Conservation (phyloP, 2,329 filamentous ascomycete genomes). For the Monosporascus sp. region DNA sequence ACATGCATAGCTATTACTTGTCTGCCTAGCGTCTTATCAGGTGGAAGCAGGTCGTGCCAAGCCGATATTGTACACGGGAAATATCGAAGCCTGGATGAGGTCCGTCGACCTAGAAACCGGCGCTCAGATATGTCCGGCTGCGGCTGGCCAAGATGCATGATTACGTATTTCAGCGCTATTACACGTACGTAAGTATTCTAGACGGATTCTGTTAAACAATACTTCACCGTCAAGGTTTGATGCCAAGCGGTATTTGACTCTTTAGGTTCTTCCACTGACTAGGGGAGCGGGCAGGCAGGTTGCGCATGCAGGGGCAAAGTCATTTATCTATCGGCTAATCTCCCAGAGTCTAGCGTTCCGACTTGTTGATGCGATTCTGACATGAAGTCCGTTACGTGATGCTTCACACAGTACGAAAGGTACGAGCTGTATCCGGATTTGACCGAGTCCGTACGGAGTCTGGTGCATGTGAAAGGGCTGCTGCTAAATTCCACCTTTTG, state of each 20-base stretch:
- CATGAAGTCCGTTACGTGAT: no score
- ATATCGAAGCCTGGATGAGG: not conserved
- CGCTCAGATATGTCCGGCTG: not conserved
- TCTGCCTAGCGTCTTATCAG: not conserved
- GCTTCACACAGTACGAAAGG: no score
- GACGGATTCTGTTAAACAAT: not conserved
- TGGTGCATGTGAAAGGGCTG: no score
- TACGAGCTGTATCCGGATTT: no score
- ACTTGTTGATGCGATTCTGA: no score
- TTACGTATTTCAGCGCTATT: not conserved
- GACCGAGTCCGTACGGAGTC: no score
- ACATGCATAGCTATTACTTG: not conserved
- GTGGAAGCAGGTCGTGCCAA: not conserved
- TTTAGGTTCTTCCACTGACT: conserved; percentile 3
- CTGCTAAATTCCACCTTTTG: no score
- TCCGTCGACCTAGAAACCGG: not conserved
- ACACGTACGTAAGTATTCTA: conserved; percentile 9
- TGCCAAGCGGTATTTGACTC: conserved; percentile 19
- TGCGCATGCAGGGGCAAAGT: conserved; percentile 23
- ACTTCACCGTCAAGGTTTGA: not conserved
- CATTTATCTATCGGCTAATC: not conserved
- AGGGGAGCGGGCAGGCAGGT: conserved; percentile 15
- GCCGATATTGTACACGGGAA: not conserved
- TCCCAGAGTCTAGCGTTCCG: no score
- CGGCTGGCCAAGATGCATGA: not conserved